Percentiles rank a stretch among this genome's conserved stretches.
These are phyloP conservation scores for Peribolospora kevripleyi DNA, from an alignment of 768 basidiomycete genomes.

Conservation along the genomic window DNA sequence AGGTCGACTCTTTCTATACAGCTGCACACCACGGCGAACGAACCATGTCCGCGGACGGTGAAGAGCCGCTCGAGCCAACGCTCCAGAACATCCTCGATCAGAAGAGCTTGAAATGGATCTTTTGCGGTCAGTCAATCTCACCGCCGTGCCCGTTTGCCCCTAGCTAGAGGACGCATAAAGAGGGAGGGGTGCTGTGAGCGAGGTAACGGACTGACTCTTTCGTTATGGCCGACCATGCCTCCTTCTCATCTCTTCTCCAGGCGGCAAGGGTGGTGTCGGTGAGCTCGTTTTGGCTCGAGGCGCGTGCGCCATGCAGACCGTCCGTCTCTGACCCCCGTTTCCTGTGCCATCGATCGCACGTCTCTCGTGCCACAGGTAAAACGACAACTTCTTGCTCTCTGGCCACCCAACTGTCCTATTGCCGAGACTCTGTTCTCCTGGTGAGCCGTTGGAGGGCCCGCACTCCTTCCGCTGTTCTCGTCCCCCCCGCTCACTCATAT, in stretches of 20 bases:
- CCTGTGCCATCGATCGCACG: background rate
- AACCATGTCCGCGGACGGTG: conserved; percentile 10
- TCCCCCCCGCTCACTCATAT: background rate
- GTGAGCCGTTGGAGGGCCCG: conserved; percentile 38
- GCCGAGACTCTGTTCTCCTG: conserved; percentile 81
- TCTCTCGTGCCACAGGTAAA: conserved; percentile 37
- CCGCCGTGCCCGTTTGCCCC: background rate
- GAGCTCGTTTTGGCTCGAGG: conserved; percentile 17
- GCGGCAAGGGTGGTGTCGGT: conserved; percentile 98
- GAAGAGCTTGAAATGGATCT: conserved; percentile 83
- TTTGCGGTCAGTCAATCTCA: conserved; percentile 49
- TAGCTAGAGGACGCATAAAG: no score
- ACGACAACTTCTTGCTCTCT: conserved; percentile 94
- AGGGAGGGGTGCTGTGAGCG: no score
- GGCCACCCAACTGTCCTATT: conserved; percentile 79
- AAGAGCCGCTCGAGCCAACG: conserved; percentile 50
- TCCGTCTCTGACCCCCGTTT: background rate
- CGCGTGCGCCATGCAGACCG: background rate
- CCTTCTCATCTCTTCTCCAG: conserved; percentile 23
- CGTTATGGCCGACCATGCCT: conserved; percentile 5
- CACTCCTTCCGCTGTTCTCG: background rate
- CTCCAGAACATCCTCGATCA: conserved; percentile 91
- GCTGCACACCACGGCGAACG: no score
- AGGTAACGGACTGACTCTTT: background rate
- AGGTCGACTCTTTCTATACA: no score